phyloP scores from a whole-genome alignment of 352 stramenopile genomes.

The Pythium aphanidermatum region DNA sequence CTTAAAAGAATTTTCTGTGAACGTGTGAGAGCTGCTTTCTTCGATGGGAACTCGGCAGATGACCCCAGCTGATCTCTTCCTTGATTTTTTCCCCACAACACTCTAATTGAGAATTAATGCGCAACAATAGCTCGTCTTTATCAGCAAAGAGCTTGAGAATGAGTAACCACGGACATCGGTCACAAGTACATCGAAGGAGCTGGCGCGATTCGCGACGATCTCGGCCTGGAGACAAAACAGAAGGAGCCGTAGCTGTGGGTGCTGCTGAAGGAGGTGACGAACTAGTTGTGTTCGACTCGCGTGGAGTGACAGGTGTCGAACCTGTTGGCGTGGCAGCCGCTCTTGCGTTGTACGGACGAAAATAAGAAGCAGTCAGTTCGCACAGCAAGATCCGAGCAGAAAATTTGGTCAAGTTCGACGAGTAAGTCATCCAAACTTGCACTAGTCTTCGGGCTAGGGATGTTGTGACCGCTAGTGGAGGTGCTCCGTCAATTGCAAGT shows the following conservation, averaged over 20 bases:
- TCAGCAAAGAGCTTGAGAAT: slow-evolving; percentile 65
- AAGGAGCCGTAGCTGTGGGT: background rate
- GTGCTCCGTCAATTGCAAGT: slow-evolving; percentile 35
- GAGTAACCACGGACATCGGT: slow-evolving; percentile 66
- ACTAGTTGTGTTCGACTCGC: too few species aligned
- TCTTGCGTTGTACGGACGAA: slow-evolving; percentile 35
- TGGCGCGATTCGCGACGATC: slow-evolving; percentile 29
- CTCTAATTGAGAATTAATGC: slow-evolving; percentile 60
- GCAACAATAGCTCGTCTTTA: slow-evolving; percentile 67
- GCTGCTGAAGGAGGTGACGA: too few species aligned
- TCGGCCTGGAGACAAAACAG: slow-evolving; percentile 10
- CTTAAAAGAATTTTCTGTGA: slow-evolving; percentile 63
- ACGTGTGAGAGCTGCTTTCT: slow-evolving; percentile 52
- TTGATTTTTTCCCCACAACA: slow-evolving; percentile 74
- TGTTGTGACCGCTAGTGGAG: slow-evolving; percentile 16
- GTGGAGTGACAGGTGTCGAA: slow-evolving; percentile 8
- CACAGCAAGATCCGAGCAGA: slow-evolving; percentile 50
- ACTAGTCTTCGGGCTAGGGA: slow-evolving; percentile 35
- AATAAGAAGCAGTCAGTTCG: slow-evolving; percentile 56
- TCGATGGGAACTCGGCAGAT: slow-evolving; percentile 54
- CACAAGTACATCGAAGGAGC: slow-evolving; percentile 61
- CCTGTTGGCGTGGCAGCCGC: slow-evolving; percentile 12
- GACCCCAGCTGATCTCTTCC: slow-evolving; percentile 63
- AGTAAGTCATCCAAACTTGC: slow-evolving; percentile 54
- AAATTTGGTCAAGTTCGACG: slow-evolving; percentile 40